phyloP scores from a whole-genome alignment of 2,329 filamentous ascomycete species.

The Scedosporium aurantiacum region DNA sequence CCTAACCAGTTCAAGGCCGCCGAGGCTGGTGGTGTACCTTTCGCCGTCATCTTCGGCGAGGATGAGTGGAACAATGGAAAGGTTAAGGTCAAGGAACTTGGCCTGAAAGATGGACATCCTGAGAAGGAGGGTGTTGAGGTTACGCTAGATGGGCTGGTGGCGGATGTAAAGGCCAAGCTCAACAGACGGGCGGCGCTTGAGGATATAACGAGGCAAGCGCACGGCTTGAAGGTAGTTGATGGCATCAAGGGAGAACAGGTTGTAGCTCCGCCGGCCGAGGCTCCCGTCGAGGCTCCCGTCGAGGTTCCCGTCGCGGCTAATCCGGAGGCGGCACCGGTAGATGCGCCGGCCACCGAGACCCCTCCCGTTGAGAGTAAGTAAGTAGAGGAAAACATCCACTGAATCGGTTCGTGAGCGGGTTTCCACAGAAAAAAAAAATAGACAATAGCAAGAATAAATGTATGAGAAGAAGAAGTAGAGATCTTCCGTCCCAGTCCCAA shows the following conservation, averaged over 20 bases:
- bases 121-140: conserved; percentile 83
- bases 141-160: conserved; percentile 48
- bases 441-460: no score
- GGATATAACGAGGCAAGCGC: conserved; percentile 28
- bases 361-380: conserved; percentile 11
- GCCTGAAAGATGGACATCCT: conserved; percentile 68
- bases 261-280: neutral
- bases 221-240: conserved; percentile 34
- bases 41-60: conserved; percentile 82
- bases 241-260: conserved; percentile 27
- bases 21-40: conserved; percentile 67
- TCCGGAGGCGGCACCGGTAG: conserved; percentile 1
- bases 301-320: neutral
- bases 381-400: neutral
- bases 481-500: no score
- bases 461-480: no score
- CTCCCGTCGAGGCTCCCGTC: neutral
- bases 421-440: no score
- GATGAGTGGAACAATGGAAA: conserved; percentile 77
- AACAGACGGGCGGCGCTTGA: conserved; percentile 32
- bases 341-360: conserved; percentile 4
- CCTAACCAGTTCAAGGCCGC: conserved; percentile 86
- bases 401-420: no score
- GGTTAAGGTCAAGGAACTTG: conserved; percentile 72
- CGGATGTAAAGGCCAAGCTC: conserved; percentile 45